These are phyloP conservation scores for Hypomyces rosellus DNA, from an alignment of 2,329 filamentous ascomycete species.

Conservation along the genomic window DNA sequence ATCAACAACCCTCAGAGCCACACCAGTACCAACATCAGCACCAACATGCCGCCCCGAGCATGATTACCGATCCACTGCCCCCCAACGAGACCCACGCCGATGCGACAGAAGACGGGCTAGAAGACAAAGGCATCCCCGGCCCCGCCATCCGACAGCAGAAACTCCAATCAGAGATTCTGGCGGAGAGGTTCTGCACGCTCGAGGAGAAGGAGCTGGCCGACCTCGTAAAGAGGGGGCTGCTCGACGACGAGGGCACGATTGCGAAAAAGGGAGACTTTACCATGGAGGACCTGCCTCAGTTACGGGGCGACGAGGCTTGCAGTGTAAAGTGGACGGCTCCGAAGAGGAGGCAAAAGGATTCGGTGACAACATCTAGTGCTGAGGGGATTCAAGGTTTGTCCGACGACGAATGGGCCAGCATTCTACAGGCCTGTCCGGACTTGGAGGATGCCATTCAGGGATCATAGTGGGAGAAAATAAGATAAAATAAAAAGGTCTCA, in stretches of 20 bases:
- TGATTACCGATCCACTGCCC: no score
- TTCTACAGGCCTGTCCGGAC: slow-evolving; percentile 11
- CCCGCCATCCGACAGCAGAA: not conserved
- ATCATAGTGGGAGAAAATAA: not conserved
- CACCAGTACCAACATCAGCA: no score
- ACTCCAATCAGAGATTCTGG: slow-evolving; percentile 1
- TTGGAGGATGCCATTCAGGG: not conserved
- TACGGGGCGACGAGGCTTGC: slow-evolving; percentile 6
- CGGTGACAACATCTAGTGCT: no score
- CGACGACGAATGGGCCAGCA: slow-evolving; percentile 9
- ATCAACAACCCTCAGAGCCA: no score
- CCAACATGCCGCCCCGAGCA: no score
- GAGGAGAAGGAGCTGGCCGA: slow-evolving; percentile 12
- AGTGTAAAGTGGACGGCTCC: slow-evolving; percentile 4
- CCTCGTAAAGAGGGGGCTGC: slow-evolving; percentile 5
- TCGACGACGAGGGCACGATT: slow-evolving; percentile 4
- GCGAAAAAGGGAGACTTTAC: slow-evolving; percentile 6
- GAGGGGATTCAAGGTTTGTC: not conserved
- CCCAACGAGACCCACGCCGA: no score
- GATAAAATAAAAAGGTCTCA: not conserved
- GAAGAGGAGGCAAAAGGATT: slow-evolving; percentile 2
- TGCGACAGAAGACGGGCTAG: no score
- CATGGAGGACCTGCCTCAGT: slow-evolving; percentile 6
- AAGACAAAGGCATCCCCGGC: no score
- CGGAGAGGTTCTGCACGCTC: slow-evolving; percentile 3